phyloP scores from a whole-genome alignment of 2,329 filamentous ascomycete species.

The Epichloe elymi region DNA sequence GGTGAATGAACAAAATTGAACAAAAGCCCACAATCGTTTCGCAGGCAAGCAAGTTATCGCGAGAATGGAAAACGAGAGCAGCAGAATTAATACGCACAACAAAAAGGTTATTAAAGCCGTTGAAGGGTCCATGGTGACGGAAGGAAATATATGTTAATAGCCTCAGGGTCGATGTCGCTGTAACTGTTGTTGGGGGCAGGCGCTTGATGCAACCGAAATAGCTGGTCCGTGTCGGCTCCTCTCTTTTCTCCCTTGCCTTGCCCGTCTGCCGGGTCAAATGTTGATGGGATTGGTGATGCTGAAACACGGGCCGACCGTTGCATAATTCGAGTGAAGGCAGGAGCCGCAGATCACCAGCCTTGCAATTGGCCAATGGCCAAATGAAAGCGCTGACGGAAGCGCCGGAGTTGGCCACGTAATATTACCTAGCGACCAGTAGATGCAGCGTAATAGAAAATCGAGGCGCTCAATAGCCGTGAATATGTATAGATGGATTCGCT shows the following conservation, averaged over 20 bases:
- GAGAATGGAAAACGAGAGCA: background rate
- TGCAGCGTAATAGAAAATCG: background rate
- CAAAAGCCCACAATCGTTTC: background rate
- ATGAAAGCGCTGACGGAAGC: slow-evolving; percentile 5
- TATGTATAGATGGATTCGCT: background rate
- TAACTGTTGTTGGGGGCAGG: background rate
- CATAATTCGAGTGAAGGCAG: slow-evolving; percentile 9
- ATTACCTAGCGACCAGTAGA: background rate
- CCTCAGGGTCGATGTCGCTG: background rate
- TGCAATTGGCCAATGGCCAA: slow-evolving; percentile 7
- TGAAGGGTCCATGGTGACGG: slow-evolving; percentile 38
- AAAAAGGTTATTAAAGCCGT: slow-evolving; percentile 58
- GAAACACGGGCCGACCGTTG: slow-evolving; percentile 7
- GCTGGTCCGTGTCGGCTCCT: background rate
- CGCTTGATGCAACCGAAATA: background rate
- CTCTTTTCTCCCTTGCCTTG: background rate
- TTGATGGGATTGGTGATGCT: slow-evolving; percentile 1
- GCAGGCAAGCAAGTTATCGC: background rate
- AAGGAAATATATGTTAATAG: background rate
- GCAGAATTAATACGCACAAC: slow-evolving; percentile 34
- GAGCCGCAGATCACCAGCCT: slow-evolving; percentile 1
- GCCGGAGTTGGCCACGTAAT: slow-evolving; percentile 3
- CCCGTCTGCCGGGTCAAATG: background rate
- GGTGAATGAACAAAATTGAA: background rate
- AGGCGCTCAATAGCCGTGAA: slow-evolving; percentile 1